phyloP scores from a whole-genome alignment of 768 basidiomycete genomes.

The Dictyophora rubrovolvata region DNA sequence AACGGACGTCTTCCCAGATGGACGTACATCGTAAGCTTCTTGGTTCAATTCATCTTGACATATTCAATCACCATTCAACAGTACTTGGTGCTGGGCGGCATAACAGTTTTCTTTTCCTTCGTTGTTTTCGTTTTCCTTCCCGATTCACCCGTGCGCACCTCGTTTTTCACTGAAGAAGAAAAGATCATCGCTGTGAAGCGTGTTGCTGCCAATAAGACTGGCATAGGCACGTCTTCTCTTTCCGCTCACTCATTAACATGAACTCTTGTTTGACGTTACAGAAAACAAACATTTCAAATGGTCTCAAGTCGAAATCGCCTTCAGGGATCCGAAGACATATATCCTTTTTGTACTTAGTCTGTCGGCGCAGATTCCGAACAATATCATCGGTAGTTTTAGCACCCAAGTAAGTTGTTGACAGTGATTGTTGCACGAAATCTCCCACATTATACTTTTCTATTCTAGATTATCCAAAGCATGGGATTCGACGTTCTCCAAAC shows the following conservation, averaged over 20 bases:
- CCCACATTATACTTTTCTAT: neutral
- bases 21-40: conserved; percentile 18
- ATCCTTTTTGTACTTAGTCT: conserved; percentile 23
- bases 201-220: conserved; percentile 18
- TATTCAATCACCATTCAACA: neutral
- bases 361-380: conserved; percentile 24
- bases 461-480: conserved; percentile 14
- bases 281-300: conserved; percentile 26
- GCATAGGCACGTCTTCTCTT: conserved; percentile 15
- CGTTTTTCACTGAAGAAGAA: conserved; percentile 18
- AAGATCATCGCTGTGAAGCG: conserved; percentile 16
- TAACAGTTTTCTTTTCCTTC: conserved; percentile 12
- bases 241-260: conserved; percentile 12
- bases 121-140: conserved; percentile 17
- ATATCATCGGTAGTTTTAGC: neutral
- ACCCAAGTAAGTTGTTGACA: neutral
- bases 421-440: neutral
- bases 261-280: neutral
- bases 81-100: neutral
- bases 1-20: conserved; percentile 19
- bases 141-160: conserved; percentile 18
- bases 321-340: conserved; percentile 26
- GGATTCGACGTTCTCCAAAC: conserved; percentile 16
- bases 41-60: neutral
- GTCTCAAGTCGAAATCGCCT: conserved; percentile 21